A percentile compares a stretch with the other conserved stretches of the same genome.
These are phyloP conservation scores for Auricularia heimuer DNA, from an alignment of 768 basidiomycete species.

Conservation along the genomic window DNA sequence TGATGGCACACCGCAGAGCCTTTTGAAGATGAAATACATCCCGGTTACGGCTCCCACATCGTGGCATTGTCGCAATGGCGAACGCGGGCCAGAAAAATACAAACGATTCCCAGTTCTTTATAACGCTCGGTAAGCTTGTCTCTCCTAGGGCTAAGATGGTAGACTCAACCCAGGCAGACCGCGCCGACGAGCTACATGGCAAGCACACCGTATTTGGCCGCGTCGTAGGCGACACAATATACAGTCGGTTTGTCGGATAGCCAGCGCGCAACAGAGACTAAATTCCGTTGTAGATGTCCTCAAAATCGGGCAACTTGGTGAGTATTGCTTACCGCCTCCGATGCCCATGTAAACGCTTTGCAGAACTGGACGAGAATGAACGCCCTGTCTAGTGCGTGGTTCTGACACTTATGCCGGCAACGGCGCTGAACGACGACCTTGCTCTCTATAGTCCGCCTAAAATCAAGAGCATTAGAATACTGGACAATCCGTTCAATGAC, in stretches of 20 bases:
- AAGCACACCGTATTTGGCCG: constrained; percentile 96
- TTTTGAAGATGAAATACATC: constrained; percentile 91
- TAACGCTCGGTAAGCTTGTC: constrained; percentile 64
- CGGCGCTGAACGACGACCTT: background rate
- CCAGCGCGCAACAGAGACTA: constrained; percentile 4
- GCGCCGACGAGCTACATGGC: constrained; percentile 86
- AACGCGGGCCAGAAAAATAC: constrained; percentile 79
- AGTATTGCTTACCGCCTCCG: constrained; percentile 14
- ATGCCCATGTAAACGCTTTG: background rate
- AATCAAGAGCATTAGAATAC: constrained; percentile 72
- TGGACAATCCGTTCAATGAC: constrained; percentile 92
- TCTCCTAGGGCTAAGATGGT: background rate
- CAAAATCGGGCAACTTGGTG: constrained; percentile 87
- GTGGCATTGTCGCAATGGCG: constrained; percentile 91
- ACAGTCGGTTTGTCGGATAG: constrained; percentile 46
- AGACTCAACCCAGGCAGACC: constrained; percentile 37
- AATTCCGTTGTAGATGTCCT: constrained; percentile 53
- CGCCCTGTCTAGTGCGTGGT: constrained; percentile 67
- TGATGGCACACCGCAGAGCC: constrained; percentile 43
- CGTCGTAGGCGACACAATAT: constrained; percentile 77
- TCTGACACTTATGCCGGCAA: background rate
- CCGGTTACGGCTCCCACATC: constrained; percentile 77
- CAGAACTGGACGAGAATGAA: constrained; percentile 66
- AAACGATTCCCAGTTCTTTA: constrained; percentile 92
- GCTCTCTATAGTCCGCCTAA: constrained; percentile 63